Percentiles rank a stretch among this genome's conserved stretches.
These are phyloP conservation scores for Phytophthora kernoviae DNA, from an alignment of 352 stramenopile genomes.

Conservation along the genomic window DNA sequence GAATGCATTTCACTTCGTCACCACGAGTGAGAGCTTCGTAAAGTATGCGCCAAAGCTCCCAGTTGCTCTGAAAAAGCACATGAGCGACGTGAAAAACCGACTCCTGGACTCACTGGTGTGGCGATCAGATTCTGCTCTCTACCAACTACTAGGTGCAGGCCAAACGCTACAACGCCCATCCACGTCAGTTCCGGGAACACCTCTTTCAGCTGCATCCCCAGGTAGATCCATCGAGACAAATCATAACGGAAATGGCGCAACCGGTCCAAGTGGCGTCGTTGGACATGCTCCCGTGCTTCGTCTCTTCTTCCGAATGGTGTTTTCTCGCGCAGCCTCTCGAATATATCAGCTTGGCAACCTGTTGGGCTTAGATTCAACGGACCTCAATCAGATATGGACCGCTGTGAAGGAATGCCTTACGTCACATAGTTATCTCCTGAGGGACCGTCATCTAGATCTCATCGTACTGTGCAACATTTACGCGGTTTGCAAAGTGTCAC, in stretches of 20 bases:
- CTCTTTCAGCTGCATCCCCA: slow-evolving; percentile 14
- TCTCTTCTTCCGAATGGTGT: slow-evolving; percentile 87
- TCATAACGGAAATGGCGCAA: slow-evolving; percentile 10
- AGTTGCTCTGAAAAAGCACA: slow-evolving; percentile 81
- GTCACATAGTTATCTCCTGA: slow-evolving; percentile 59
- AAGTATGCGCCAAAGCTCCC: slow-evolving; percentile 80
- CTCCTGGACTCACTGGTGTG: slow-evolving; percentile 83
- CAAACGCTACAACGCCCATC: slow-evolving; percentile 6
- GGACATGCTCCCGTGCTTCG: slow-evolving; percentile 64
- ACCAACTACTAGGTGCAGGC: slow-evolving; percentile 56
- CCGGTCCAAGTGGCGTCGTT: slow-evolving; percentile 2
- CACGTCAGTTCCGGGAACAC: slow-evolving; percentile 20
- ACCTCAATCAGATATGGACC: slow-evolving; percentile 89
- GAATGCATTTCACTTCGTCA: slow-evolving; percentile 88
- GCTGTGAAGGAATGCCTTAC: slow-evolving; percentile 84
- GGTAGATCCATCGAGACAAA: slow-evolving; percentile 17
- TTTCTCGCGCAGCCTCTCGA: slow-evolving; percentile 79
- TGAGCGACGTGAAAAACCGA: slow-evolving; percentile 85
- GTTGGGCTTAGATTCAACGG: slow-evolving; percentile 71
- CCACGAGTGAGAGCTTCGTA: slow-evolving; percentile 88
- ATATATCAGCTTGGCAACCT: slow-evolving; percentile 77
- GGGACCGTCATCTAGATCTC: slow-evolving; percentile 81
- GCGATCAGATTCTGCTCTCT: slow-evolving; percentile 75
- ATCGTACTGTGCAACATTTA: slow-evolving; percentile 87
- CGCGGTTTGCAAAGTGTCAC: slow-evolving; percentile 87